Percentiles rank a stretch among this genome's conserved stretches.
These are phyloP conservation scores for Leccinum barrowsii DNA, from an alignment of 768 basidiomycete species.

Conservation along the genomic window DNA sequence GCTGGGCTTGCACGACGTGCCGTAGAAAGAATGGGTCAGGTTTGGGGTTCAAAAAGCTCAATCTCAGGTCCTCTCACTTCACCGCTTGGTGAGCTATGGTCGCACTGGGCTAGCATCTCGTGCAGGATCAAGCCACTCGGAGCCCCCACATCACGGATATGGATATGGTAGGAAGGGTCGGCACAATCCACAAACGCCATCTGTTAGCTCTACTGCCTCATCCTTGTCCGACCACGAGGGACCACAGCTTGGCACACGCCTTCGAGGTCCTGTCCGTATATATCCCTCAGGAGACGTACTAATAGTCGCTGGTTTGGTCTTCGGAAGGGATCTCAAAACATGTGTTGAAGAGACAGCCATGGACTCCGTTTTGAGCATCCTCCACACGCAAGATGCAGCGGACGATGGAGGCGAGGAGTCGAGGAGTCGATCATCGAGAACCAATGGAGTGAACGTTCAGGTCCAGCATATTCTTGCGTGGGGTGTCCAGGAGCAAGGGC, in stretches of 20 bases:
- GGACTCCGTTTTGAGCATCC: constrained; percentile 15
- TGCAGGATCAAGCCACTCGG: constrained; percentile 39
- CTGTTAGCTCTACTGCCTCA: constrained; percentile 47
- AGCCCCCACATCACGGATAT: constrained; percentile 17
- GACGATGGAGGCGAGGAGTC: not conserved
- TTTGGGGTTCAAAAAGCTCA: constrained; percentile 46
- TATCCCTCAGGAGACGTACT: constrained; percentile 30
- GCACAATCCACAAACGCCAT: constrained; percentile 60
- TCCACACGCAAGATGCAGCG: constrained; percentile 7
- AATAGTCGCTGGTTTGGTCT: constrained; percentile 53
- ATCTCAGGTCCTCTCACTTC: constrained; percentile 43
- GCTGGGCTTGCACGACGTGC: constrained; percentile 75
- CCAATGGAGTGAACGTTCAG: constrained; percentile 19
- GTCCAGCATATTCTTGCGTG: constrained; percentile 68
- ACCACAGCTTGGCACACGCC: constrained; percentile 50
- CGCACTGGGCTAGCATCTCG: constrained; percentile 36
- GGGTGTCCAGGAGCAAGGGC: constrained; percentile 83
- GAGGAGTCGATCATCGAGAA: not conserved
- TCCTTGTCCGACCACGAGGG: constrained; percentile 49
- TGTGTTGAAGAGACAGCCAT: constrained; percentile 59
- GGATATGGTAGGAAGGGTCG: constrained; percentile 37
- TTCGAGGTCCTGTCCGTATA: constrained; percentile 52
- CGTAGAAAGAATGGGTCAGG: constrained; percentile 71
- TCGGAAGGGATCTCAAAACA: constrained; percentile 54
- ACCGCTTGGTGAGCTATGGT: constrained; percentile 37